Evolutionary conservation across 2,329 filamentous ascomycete species (phyloP).

Genomic region (Penicillium brasilianum): DNA sequence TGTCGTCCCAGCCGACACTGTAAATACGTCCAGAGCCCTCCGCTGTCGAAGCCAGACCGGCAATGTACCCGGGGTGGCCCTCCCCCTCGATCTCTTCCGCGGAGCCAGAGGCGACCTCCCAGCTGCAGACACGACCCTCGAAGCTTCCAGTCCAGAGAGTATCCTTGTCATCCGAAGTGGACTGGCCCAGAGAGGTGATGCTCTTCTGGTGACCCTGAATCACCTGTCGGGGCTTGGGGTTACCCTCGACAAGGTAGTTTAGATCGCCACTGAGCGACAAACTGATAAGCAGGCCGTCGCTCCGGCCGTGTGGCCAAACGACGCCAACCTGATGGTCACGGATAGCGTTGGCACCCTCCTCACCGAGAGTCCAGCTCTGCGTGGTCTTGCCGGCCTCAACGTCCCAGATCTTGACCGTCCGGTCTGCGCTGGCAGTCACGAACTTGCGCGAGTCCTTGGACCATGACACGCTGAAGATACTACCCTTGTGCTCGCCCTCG

Average conservation of each 20-base stretch:
- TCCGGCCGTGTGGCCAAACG: slow-evolving; percentile 81
- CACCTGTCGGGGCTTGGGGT: slow-evolving; percentile 68
- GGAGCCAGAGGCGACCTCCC: slow-evolving; percentile 74
- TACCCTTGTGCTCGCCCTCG: slow-evolving; percentile 81
- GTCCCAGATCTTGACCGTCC: slow-evolving; percentile 95
- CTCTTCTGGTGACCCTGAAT: slow-evolving; percentile 90
- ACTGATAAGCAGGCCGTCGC: slow-evolving; percentile 86
- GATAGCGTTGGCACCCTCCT: slow-evolving; percentile 72
- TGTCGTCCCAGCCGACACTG: slow-evolving; percentile 94
- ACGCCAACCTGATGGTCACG: slow-evolving; percentile 92
- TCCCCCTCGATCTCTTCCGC: slow-evolving; percentile 78
- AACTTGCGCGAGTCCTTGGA: slow-evolving; percentile 82
- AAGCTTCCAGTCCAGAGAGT: slow-evolving; percentile 89
- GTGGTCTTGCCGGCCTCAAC: slow-evolving; percentile 75
- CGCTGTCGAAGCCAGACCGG: slow-evolving; percentile 68
- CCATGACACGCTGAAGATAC: slow-evolving; percentile 93
- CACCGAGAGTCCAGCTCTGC: slow-evolving; percentile 84
- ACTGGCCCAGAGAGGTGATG: slow-evolving; percentile 75
- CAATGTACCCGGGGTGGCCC: slow-evolving; percentile 83
- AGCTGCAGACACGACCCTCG: slow-evolving; percentile 83
- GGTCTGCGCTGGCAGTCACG: slow-evolving; percentile 90
- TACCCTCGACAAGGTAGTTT: slow-evolving; percentile 81
- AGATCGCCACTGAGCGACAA: slow-evolving; percentile 87
- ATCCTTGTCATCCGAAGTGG: slow-evolving; percentile 56
- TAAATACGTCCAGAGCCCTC: slow-evolving; percentile 66